phyloP scores from a whole-genome alignment of 1,139 yeast species.

The Maudiozyma humilis region DNA sequence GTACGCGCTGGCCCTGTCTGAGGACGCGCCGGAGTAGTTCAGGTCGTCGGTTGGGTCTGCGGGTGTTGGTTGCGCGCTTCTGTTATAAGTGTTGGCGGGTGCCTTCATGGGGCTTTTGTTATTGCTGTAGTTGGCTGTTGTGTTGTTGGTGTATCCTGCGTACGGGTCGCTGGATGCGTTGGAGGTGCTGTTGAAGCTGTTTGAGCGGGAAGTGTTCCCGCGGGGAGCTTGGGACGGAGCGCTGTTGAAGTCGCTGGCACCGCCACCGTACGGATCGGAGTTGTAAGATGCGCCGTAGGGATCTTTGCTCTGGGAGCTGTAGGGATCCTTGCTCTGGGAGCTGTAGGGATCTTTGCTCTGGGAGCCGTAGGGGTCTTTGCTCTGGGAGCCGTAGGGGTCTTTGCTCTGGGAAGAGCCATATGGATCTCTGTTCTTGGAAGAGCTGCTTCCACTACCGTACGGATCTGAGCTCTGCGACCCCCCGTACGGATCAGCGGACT shows the following conservation, averaged over 20 bases:
- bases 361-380: constrained; percentile 1
- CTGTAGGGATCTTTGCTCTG: not conserved
- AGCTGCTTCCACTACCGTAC: too few species aligned
- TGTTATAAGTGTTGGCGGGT: not conserved
- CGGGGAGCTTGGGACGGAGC: not conserved
- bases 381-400: constrained; percentile 3
- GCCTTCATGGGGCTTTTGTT: not conserved
- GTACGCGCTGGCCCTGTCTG: not conserved
- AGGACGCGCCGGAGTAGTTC: not conserved
- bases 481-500: not conserved
- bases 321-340: not conserved
- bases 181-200: not conserved
- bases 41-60: constrained; percentile 4
- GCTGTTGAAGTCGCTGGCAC: not conserved
- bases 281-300: not conserved
- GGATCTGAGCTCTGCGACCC: not conserved
- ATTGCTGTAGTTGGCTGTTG: not conserved
- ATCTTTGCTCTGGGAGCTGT: not conserved
- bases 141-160: not conserved
- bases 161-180: constrained; percentile 1
- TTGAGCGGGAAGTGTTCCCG: too few species aligned
- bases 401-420: constrained; percentile 1
- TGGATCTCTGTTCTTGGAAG: not conserved
- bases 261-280: not conserved
- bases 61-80: constrained; percentile 2